Evolutionary conservation across 345 rosid species (phyloP).

Genomic region (Melaleuca quinquenervia): DNA sequence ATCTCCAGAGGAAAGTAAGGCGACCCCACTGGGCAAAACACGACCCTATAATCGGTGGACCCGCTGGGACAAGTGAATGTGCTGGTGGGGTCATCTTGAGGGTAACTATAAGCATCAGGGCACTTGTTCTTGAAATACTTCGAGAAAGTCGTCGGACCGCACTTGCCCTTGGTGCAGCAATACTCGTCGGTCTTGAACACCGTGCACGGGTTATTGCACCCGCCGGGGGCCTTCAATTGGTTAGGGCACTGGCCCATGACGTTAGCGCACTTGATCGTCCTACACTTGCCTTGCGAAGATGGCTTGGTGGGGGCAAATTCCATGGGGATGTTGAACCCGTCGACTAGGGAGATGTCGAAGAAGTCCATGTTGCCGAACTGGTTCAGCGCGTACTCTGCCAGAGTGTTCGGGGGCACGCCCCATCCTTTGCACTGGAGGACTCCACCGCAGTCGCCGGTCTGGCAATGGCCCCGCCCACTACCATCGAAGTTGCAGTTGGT

Average conservation of each 20-base stretch:
- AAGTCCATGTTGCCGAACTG: conserved; percentile 15
- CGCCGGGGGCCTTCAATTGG: conserved; percentile 7
- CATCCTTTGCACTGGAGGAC: conserved; percentile 12
- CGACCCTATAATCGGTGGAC: neutral
- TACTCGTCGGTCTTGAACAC: conserved; percentile 12
- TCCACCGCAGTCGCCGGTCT: conserved; percentile 20
- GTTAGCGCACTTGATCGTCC: conserved; percentile 4
- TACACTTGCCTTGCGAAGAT: neutral
- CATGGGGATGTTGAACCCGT: conserved; percentile 27
- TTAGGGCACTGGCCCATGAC: conserved; percentile 10
- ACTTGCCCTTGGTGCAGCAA: conserved; percentile 4
- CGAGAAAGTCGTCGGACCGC: neutral
- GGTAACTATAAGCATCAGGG: neutral
- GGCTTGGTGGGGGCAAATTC: conserved; percentile 9
- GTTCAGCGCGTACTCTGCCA: conserved; percentile 23
- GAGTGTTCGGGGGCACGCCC: conserved; percentile 21
- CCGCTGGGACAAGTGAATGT: neutral
- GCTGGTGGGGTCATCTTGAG: neutral
- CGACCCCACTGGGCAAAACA: conserved; percentile 15
- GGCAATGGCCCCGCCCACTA: conserved; percentile 14
- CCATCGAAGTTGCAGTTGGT: conserved; percentile 18
- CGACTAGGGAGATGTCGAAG: conserved; percentile 20
- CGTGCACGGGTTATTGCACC: conserved; percentile 23
- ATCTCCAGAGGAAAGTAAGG: conserved; percentile 9
- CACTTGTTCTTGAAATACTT: neutral